Evolutionary conservation across 2,329 filamentous ascomycete genomes (phyloP), one percentile per base, ranked within the genome.

Genomic region (Epicoccum sorghinum): DNA sequence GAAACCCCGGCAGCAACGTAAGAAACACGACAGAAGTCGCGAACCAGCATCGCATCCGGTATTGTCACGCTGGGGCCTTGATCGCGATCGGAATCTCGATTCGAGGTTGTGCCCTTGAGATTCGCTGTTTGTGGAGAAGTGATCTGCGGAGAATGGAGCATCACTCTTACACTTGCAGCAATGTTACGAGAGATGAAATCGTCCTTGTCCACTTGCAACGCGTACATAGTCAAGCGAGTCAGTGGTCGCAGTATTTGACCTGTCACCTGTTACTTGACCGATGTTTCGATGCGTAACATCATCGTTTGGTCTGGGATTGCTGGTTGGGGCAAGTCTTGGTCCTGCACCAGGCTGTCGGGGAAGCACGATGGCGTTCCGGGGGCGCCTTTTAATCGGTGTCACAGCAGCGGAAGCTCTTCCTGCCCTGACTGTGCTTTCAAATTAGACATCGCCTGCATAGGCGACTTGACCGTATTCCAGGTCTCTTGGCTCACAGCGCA

Each of bases 221-320:
- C 37, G 7, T 1, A 18, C 13, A 29, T 18, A 13, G 38, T 27
- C 3, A n/a, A 8, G 30, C 30, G 14, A 42, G 41, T 50, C 36
- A 37, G 35, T 4, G 3, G 2, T 5, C 12, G 24, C 3, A 37
- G 41, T 37, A 22, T 13, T 32, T 49, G 41, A 40, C 40, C 46
- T 49, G 52, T 50, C 52, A 41, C 13, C 18, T 12, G 41, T n/a
- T 41, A 44, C 51, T 54, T 45, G 51, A 36, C 22, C 33, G 36
- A 32, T 27, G 42, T 55, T 55, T 55, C 42, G 37, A 50, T 55
- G 41, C 46, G 52, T 50, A 55, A 55, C 41, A 50, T 18, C 30
- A 13, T 27, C 14, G 13, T 18, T 38, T 46, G 35, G 52, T 46
- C 52, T 46, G 41, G 52, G 52, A 27, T 50, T 37, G 37, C 46